Evolutionary conservation across 2,329 filamentous ascomycete species (phyloP).

Genomic region (Tolypocladium tundrense): DNA sequence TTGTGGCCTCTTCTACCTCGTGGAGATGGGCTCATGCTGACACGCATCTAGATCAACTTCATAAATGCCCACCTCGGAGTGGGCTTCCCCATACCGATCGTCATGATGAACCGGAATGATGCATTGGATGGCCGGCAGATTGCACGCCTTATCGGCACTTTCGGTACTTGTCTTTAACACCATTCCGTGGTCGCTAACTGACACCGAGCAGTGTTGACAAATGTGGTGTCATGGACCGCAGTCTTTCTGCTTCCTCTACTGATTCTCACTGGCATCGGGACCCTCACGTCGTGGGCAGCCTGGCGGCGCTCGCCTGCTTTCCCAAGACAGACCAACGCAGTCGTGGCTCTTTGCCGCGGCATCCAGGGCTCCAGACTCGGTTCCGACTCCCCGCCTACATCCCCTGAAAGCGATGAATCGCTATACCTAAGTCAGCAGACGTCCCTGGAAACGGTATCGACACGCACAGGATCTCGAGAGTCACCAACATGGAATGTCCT

Average conservation of each 20-base stretch:
- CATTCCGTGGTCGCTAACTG: conserved; percentile 1
- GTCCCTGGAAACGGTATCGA: background rate
- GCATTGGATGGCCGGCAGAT: conserved; percentile 22
- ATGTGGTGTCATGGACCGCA: conserved; percentile 22
- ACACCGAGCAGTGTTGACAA: conserved; percentile 20
- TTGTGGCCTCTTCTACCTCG: conserved; percentile 6
- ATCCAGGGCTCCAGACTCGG: background rate
- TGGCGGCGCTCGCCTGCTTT: background rate
- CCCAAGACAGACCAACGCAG: no score
- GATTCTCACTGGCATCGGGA: background rate
- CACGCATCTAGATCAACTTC: conserved; percentile 30
- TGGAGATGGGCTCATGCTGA: background rate
- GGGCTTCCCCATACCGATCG: conserved; percentile 39
- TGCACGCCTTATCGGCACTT: conserved; percentile 32
- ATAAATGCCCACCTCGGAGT: conserved; percentile 41
- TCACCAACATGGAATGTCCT: background rate
- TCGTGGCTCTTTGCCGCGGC: background rate
- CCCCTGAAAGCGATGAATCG: background rate
- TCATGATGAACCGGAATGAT: conserved; percentile 30
- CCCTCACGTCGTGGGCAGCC: background rate
- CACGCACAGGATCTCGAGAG: no score
- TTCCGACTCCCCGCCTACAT: background rate
- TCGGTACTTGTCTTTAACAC: conserved; percentile 22
- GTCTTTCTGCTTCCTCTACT: conserved; percentile 16
- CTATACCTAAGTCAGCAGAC: background rate